Evolutionary conservation across 257 asterid species (phyloP).

Genomic region (Capsicum rhomboideum): DNA sequence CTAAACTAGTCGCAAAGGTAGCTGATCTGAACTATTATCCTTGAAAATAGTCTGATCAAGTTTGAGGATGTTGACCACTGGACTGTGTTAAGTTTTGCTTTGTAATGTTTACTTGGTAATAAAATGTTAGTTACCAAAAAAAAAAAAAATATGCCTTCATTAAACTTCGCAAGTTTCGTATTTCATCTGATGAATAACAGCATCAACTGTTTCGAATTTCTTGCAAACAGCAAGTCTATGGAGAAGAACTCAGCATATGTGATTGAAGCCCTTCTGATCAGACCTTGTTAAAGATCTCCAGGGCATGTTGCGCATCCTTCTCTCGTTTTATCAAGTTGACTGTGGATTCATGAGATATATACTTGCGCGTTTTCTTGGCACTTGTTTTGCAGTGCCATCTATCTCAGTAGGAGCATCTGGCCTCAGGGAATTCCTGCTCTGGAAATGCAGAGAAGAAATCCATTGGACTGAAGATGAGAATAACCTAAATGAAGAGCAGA

Average conservation of each 20-base stretch:
- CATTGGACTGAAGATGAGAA: conserved; percentile 35
- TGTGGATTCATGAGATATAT: conserved; percentile 46
- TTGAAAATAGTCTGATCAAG: too few relatives aligned
- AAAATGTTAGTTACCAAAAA: too few relatives aligned
- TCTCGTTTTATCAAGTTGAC: conserved; percentile 50
- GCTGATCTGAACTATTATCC: too few relatives aligned
- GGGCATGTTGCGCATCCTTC: conserved; percentile 50
- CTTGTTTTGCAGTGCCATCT: conserved; percentile 6
- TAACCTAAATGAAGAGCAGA: conserved; percentile 20
- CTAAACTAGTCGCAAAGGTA: too few relatives aligned
- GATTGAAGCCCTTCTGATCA: conserved; percentile 64
- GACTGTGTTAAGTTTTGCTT: too few relatives aligned
- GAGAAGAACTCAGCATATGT: conserved; percentile 68
- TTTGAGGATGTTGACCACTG: too few relatives aligned
- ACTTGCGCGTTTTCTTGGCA: conserved; percentile 38
- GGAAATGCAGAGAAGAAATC: conserved; percentile 40
- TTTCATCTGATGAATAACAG: conserved; percentile 70
- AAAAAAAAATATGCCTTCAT: too few relatives aligned
- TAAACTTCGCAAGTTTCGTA: conserved; percentile 85
- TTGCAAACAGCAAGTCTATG: conserved; percentile 66
- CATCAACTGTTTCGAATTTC: conserved; percentile 48
- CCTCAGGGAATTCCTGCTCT: conserved; percentile 1
- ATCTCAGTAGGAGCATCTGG: conserved; percentile 27
- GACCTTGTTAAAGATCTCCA: conserved; percentile 66
- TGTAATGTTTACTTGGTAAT: too few relatives aligned